A percentile compares a stretch with the other conserved stretches of the same genome.
These are phyloP conservation scores for Rhizophora apiculata DNA, from an alignment of 345 rosid genomes.

Conservation along the genomic window DNA sequence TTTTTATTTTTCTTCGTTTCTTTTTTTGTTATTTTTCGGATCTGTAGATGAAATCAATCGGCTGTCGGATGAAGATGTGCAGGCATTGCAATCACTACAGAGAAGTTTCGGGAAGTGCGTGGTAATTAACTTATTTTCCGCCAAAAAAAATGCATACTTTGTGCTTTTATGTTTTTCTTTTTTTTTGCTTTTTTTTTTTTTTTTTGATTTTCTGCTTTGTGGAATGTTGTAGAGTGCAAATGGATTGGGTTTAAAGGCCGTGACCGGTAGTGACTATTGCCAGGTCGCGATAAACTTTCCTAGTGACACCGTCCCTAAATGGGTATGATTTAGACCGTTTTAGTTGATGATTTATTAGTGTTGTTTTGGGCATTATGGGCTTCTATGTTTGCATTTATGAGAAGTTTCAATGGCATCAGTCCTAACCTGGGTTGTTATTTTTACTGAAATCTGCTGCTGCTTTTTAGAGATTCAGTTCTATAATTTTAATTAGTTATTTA, in stretches of 20 bases:
- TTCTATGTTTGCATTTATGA: neutral
- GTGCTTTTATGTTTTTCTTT: neutral
- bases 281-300: conserved; percentile 63
- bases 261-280: conserved; percentile 57
- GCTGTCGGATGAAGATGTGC: conserved; percentile 61
- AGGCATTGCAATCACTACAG: conserved; percentile 65
- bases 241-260: conserved; percentile 81
- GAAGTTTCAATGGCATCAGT: no score
- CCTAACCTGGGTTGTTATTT: neutral
- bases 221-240: conserved; percentile 65
- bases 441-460: neutral
- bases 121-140: conserved; percentile 31
- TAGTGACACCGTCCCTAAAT: conserved; percentile 69
- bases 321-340: conserved; percentile 45
- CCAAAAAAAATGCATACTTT: neutral
- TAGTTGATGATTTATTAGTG: neutral
- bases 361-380: neutral
- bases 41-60: conserved; percentile 46
- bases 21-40: conserved; percentile 7
- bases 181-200: neutral
- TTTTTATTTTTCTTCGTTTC: conserved; percentile 1
- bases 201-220: conserved; percentile 5
- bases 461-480: neutral
- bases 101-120: conserved; percentile 77
- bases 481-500: neutral